Base-by-base conservation (phyloP, 2,329 filamentous ascomycete species). In the Kalmusia sp. region DNA sequence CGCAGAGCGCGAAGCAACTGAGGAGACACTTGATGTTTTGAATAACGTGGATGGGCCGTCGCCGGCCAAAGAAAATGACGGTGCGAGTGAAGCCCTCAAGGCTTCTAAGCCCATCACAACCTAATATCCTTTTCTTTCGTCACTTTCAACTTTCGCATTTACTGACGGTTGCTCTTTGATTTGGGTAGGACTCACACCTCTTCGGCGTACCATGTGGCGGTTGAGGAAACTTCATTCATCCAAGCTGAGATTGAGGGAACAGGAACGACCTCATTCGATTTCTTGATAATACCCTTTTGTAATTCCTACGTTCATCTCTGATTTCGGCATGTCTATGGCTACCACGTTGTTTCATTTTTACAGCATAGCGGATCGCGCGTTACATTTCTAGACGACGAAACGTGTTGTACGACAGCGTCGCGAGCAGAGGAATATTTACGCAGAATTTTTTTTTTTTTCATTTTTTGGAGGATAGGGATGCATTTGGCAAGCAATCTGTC, bases 201-300 rank as follows among this genome's bases (percentile, higher is more conserved):
- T 74, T 37, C 61, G 63, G 52, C 66, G 69, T 51, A 74, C 71
- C 25, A 63, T 74, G 58, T 65, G 67, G 54, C 63, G 68, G 49
- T 62, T 74, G 52, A 61, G 62, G 52, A 64, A 68, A 53, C 65
- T 74, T 43, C 71, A 74, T 63, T 74, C 71, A 30, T 73, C 71
- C 24, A 62, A 52, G 54, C 51, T 62, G 34, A 61, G 39, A 50
- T 49, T 65, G 43, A 58, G 63, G 52, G 60, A 59, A 17, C 33
- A n/a, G 8, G 44, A 47, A 57, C 65, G 66, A 39, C 62, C 67
- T 37, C 61, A 66, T 54, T 71, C 67, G 33, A 60, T 69, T 54
- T 57, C 59, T 60, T 71, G 61, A 71, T 52, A 59, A 61, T 57
- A 62, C 46, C 43, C 39, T 57, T 57, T 61, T 59, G 54, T 67